Evolutionary conservation across 352 stramenopile genomes (phyloP).

Genomic region (Phytophthora rubi): DNA sequence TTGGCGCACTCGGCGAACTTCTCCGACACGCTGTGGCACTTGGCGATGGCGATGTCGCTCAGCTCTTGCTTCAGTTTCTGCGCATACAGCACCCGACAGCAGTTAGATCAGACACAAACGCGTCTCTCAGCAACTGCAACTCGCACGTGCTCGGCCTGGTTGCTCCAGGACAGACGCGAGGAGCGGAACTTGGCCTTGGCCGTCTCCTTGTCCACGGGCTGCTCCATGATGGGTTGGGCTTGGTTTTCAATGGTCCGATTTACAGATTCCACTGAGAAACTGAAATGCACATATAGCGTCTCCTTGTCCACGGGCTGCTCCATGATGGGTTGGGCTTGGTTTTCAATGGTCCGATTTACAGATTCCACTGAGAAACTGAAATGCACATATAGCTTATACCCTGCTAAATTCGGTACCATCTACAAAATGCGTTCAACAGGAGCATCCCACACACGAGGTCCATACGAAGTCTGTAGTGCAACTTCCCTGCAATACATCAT

Average conservation of each 20-base stretch:
- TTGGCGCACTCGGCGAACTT: slow-evolving; percentile 76
- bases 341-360: no score
- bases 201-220: slow-evolving; percentile 74
- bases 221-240: slow-evolving; percentile 34
- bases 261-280: no score
- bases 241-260: not conserved
- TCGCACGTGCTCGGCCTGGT: slow-evolving; percentile 82
- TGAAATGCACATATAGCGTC: no score
- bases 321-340: no score
- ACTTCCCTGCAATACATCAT: no score
- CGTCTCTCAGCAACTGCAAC: not conserved
- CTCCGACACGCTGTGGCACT: slow-evolving; percentile 62
- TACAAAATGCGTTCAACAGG: no score
- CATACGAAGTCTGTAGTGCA: no score
- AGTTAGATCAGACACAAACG: not conserved
- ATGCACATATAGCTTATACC: no score
- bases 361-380: no score
- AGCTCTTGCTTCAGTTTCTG: slow-evolving; percentile 86
- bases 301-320: no score
- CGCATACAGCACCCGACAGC: not conserved
- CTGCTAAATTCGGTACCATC: no score
- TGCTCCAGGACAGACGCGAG: slow-evolving; percentile 84
- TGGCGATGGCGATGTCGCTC: slow-evolving; percentile 83
- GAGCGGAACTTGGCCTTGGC: slow-evolving; percentile 76
- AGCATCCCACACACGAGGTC: no score